Evolutionary conservation across 495 filamentous ascomycete species (phyloP), one percentile per base, ranked within the genome.

Genomic region (Aspergillus affinis): DNA sequence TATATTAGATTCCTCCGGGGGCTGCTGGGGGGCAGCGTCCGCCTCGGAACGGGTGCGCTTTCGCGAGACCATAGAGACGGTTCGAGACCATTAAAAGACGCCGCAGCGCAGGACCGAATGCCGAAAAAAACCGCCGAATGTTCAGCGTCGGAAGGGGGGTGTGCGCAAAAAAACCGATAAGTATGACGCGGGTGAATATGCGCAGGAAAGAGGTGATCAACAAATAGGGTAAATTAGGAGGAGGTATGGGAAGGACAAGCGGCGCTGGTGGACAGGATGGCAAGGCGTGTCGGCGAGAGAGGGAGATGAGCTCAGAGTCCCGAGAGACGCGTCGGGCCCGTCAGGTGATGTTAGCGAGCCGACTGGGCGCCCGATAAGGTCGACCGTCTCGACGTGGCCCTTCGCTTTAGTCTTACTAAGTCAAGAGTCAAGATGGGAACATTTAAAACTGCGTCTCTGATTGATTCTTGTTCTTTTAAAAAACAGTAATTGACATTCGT

Each of bases 11-110:
- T 85, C 80, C 62, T 84, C 74, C 5, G 79, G 72, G 53, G 72
- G 63, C 61, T 82, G 66, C 61, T 76, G 72, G 68, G 68, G 63
- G 36, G 65, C 58, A 66, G 73, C 64, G 78, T 83, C 86, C 74
- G 84, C 84, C 74, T 92, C 89, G 70, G 84, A 86, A 71, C 83
- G 76, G 64, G 79, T 82, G 73, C 90, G 88, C 81, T 92, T 93
- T 80, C 89, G 79, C 73, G 81, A 75, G 67, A 71, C 74, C 78
- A 80, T 81, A 65, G 69, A 63, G 70, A 72, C 71, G 71, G 76
- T 67, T 71, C 61, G 61, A 65, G 62, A 66, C 69, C 69, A 64
- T 69, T 50, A 62, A 60, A 62, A 54, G 62, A 64, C 65, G 71
- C 63, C 66, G 65, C 52, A 56, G 63, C 62, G 61, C 60, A 58